These are phyloP conservation scores for Vachellia collinsii DNA, from an alignment of 306 rosid genomes.

Conservation along the genomic window DNA sequence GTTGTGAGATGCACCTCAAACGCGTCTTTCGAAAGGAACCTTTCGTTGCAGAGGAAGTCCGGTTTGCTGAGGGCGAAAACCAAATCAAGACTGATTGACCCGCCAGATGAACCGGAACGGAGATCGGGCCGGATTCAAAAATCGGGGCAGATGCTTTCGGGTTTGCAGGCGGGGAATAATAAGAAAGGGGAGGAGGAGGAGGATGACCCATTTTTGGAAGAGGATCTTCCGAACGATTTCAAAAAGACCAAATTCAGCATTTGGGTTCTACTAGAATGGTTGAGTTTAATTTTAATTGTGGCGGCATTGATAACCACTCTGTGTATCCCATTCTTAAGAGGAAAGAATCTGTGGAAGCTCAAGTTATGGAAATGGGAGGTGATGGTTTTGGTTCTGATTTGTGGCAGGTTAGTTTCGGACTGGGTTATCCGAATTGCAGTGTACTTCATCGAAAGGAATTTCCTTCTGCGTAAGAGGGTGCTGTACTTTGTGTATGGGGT, in stretches of 20 bases:
- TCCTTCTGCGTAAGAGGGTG: conserved; percentile 59
- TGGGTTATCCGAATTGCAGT: conserved; percentile 58
- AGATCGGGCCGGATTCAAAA: conserved; percentile 42
- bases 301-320: conserved; percentile 51
- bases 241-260: conserved; percentile 42
- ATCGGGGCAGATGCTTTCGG: conserved; percentile 71
- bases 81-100: conserved; percentile 78
- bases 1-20: conserved; percentile 78
- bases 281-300: conserved; percentile 56
- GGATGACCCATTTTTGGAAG: conserved; percentile 74
- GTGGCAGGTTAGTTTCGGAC: conserved; percentile 69
- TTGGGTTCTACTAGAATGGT: conserved; percentile 65
- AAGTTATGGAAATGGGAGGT: conserved; percentile 74
- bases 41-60: conserved; percentile 61
- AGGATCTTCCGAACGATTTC: conserved; percentile 58
- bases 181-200: conserved; percentile 56
- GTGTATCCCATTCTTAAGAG: conserved; percentile 37
- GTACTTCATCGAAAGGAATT: conserved; percentile 61
- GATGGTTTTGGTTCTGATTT: conserved; percentile 58
- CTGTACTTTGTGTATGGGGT: conserved; percentile 71
- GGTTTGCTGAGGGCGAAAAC: conserved; percentile 57
- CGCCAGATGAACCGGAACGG: conserved; percentile 60
- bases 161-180: conserved; percentile 42
- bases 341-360: conserved; percentile 46
- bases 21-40: conserved; percentile 57